phyloP scores from a whole-genome alignment of 257 asterid genomes.

The Cynanchum wilfordii region DNA sequence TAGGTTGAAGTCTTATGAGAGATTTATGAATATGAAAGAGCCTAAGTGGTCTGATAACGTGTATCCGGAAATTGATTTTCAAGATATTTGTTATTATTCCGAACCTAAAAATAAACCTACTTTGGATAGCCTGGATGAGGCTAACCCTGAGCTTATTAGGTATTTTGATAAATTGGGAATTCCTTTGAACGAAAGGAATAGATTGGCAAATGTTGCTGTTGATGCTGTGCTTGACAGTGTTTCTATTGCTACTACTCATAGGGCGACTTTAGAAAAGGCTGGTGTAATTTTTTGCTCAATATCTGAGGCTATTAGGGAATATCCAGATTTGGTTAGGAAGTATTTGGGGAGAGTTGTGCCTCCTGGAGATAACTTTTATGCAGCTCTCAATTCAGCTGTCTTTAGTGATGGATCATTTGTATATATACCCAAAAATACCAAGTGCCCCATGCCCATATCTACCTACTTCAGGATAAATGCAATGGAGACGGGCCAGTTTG shows the following conservation, averaged over 20 bases:
- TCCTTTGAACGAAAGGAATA: constrained; percentile 78
- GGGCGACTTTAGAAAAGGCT: constrained; percentile 69
- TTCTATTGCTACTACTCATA: constrained; percentile 91
- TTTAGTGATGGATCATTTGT: constrained; percentile 98
- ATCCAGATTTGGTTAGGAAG: constrained; percentile 69
- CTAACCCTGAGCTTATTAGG: constrained; percentile 72
- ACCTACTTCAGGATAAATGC: constrained; percentile 95
- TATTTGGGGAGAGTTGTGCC: constrained; percentile 87
- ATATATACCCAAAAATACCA: constrained; percentile 72
- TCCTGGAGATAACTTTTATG: constrained; percentile 79
- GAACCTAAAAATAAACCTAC: constrained; percentile 90
- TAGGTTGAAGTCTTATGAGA: constrained; percentile 68
- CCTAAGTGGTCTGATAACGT: constrained; percentile 88
- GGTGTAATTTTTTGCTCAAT: constrained; percentile 96
- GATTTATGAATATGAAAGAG: constrained; percentile 62
- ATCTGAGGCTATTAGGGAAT: constrained; percentile 82
- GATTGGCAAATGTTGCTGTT: constrained; percentile 92
- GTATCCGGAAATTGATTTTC: constrained; percentile 74
- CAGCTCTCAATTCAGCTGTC: constrained; percentile 82
- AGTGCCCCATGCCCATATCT: constrained; percentile 93
- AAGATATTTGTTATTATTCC: constrained; percentile 68
- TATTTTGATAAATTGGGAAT: constrained; percentile 84
- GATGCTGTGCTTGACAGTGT: constrained; percentile 95
- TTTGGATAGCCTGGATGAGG: constrained; percentile 81
- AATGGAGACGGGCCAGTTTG: constrained; percentile 95